Percentiles rank a stretch among this genome's conserved stretches.
Conservation (phyloP, 2,329 filamentous ascomycete genomes). For the Ophiostoma quercus region DNA sequence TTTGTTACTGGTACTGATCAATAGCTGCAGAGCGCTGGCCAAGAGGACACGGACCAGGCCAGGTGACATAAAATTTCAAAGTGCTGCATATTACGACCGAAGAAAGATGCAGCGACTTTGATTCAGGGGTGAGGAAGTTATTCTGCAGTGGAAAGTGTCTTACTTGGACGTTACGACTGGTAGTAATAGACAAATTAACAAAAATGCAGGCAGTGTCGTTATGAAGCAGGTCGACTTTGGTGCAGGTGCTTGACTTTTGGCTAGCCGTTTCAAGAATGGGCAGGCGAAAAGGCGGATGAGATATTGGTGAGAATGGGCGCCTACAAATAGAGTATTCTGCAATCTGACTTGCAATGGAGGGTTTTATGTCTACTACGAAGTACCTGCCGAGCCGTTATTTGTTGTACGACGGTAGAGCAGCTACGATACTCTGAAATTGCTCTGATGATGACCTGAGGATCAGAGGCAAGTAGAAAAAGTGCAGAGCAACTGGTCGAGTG, state of each 20-base stretch:
- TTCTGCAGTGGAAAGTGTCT: too few relatives aligned
- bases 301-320: not conserved
- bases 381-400: not conserved
- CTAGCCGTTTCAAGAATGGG: not conserved
- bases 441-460: not conserved
- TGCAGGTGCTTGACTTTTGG: not conserved
- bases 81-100: too few relatives aligned
- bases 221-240: too few relatives aligned
- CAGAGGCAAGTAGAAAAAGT: not conserved
- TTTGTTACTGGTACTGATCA: not conserved
- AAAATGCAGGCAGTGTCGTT: too few relatives aligned
- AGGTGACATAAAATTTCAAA: not conserved
- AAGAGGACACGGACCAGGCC: conserved; percentile 10
- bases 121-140: too few relatives aligned
- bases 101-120: too few relatives aligned
- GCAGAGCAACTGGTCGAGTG: not conserved
- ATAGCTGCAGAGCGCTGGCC: not conserved
- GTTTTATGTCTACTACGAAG: too few relatives aligned
- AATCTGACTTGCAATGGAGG: too few relatives aligned
- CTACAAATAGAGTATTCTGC: too few relatives aligned
- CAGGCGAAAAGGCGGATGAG: not conserved
- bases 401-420: not conserved
- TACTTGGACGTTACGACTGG: too few relatives aligned
- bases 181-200: too few relatives aligned
- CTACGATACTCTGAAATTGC: too few relatives aligned